These are phyloP conservation scores for Eucalyptus pumila DNA, from an alignment of 345 rosid species.

Conservation along the genomic window DNA sequence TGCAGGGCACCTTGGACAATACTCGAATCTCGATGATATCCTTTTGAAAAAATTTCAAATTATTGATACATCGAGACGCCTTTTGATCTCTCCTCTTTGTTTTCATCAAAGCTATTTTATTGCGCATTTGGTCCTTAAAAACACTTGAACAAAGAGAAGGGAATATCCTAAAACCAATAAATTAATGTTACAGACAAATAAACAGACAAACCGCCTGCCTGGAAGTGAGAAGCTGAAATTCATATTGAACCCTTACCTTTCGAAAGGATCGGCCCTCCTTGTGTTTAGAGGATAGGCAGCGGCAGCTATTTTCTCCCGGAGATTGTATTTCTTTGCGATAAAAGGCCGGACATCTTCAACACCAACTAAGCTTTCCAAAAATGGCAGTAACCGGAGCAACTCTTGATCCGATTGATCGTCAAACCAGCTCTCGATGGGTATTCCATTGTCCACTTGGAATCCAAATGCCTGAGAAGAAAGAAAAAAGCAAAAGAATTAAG, in stretches of 20 bases:
- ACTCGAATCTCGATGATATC: not conserved
- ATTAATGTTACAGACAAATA: not conserved
- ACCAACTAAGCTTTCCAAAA: constrained; percentile 85
- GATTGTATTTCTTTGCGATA: constrained; percentile 74
- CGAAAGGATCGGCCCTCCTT: constrained; percentile 40
- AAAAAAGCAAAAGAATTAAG: not conserved
- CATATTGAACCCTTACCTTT: constrained; percentile 14
- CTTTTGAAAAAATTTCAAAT: not conserved
- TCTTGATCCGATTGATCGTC: constrained; percentile 74
- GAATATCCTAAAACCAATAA: not conserved
- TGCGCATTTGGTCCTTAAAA: not conserved
- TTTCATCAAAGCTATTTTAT: not conserved
- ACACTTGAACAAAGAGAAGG: not conserved
- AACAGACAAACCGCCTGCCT: not conserved
- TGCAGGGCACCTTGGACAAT: not conserved
- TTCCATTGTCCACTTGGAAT: constrained; percentile 97
- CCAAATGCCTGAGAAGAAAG: constrained; percentile 69
- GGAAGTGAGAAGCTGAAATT: not conserved
- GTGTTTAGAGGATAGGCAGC: constrained; percentile 44
- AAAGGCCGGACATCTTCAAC: constrained; percentile 86
- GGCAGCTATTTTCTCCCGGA: constrained; percentile 63
- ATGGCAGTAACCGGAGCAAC: constrained; percentile 70
- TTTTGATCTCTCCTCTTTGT: not conserved
- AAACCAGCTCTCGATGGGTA: constrained; percentile 99
- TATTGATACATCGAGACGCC: not conserved